These are phyloP conservation scores for Hanseniaspora nectarophila DNA, from an alignment of 805 yeast genomes.

Conservation along the genomic window DNA sequence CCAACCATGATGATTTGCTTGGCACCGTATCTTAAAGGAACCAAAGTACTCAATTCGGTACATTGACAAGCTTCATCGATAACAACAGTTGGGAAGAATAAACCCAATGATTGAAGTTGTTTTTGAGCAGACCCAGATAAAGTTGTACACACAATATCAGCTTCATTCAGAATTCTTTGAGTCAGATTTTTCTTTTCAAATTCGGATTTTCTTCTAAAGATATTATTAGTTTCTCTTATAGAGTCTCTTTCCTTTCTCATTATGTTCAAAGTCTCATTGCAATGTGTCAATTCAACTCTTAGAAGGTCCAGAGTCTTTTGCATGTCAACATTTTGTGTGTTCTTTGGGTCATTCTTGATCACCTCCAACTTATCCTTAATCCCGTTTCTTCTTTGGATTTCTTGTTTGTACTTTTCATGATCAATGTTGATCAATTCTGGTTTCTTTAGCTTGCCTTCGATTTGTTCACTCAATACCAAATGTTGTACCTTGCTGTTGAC, in stretches of 20 bases:
- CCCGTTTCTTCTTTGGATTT: slow-evolving; percentile 48
- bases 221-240: slow-evolving; percentile 59
- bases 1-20: slow-evolving; percentile 85
- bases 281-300: slow-evolving; percentile 34
- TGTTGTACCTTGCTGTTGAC: slow-evolving; percentile 72
- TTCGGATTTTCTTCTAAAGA: slow-evolving; percentile 63
- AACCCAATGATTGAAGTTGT: slow-evolving; percentile 46
- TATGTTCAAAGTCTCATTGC: slow-evolving; percentile 46
- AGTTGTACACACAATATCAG: slow-evolving; percentile 43
- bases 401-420: slow-evolving; percentile 25
- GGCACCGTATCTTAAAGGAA: slow-evolving; percentile 81
- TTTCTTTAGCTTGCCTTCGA: slow-evolving; percentile 46
- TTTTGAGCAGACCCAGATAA: slow-evolving; percentile 85
- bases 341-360: slow-evolving; percentile 14
- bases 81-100: slow-evolving; percentile 62
- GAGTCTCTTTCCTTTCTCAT: slow-evolving; percentile 65
- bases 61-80: slow-evolving; percentile 94
- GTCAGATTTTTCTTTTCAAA: slow-evolving; percentile 53
- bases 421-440: slow-evolving; percentile 32
- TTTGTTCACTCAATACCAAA: slow-evolving; percentile 72
- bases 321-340: slow-evolving; percentile 29
- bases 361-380: slow-evolving; percentile 34
- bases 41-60: slow-evolving; percentile 80
- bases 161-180: slow-evolving; percentile 10
- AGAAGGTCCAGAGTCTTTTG: slow-evolving; percentile 39